Base-by-base conservation (phyloP, 139 green algal species). In the Tetradesmus lagerheimii region DNA sequence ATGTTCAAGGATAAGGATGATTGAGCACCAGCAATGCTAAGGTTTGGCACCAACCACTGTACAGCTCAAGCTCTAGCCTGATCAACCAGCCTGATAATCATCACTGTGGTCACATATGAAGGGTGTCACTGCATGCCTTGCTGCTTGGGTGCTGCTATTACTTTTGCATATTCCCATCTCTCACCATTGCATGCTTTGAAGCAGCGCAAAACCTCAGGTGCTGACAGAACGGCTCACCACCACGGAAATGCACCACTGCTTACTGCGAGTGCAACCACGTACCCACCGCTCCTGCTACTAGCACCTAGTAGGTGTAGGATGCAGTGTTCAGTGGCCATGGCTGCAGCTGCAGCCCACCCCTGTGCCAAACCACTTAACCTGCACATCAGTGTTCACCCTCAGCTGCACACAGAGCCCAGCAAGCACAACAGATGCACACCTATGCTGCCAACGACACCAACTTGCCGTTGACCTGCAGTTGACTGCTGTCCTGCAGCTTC, bases 401-500 rank as follows among this genome's bases (percentile, higher is more conserved):
- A 37, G 8, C 74, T 47, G 31, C 37, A 45, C 23, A n/a, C n/a
- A 31, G 2, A 47, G 39, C 6, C 39, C 35, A 53, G 27, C 35
- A 77, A 47, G 39, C 6, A 62, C 35, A 53, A 27, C 35, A 77
- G 1, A 29, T 27, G 1, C 27, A 45, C 57, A 79, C 67, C 71
- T 37, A 37, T 23, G 83, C 83, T 16, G 50, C 71, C 9, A 90
- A 37, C 2, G 75, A 47, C 6, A 90, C 35, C 45, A 62, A 1
- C 50, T 86, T 90, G 11, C 75, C 75, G 25, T 67, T 86, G 25
- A 90, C 50, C 53, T 47, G 39, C 37, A 90, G n/a, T 50, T 86
- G 39, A 4, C 41, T 82, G 57, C 87, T 82, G 6, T 23, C 53
- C 34, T 87, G 53, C 37, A 91, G 37, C 53, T 80, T 66, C 77